phyloP scores from a whole-genome alignment of 768 basidiomycete species.

The Suillus americanus region DNA sequence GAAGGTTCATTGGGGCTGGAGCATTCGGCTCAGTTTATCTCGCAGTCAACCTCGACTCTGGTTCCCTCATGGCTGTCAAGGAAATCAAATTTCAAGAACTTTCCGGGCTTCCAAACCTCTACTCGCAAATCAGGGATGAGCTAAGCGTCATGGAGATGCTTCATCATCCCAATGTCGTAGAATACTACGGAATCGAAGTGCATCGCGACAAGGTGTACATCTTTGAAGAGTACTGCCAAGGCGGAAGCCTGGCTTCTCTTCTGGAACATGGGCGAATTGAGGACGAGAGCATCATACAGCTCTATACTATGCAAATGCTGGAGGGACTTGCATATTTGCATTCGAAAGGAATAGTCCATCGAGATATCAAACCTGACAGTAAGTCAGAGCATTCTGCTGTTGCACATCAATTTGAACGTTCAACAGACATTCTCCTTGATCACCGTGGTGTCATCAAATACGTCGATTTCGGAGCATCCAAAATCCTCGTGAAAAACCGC shows the following conservation, averaged over 20 bases:
- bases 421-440: conserved; percentile 88
- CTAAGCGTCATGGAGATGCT: conserved; percentile 97
- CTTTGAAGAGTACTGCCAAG: conserved; percentile 98
- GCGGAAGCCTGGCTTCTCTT: conserved; percentile 86
- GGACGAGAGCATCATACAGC: conserved; percentile 92
- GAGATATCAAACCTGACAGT: conserved; percentile 99
- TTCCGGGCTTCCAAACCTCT: conserved; percentile 82
- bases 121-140: conserved; percentile 93
- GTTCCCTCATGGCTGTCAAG: conserved; percentile 98
- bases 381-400: conserved; percentile 34
- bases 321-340: conserved; percentile 94
- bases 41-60: conserved; percentile 94
- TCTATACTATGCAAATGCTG: conserved; percentile 97
- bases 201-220: conserved; percentile 99
- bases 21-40: conserved; percentile 99
- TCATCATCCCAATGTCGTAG: conserved; percentile 95
- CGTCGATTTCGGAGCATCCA: conserved; percentile 97
- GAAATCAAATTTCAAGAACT: conserved; percentile 97
- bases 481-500: conserved; percentile 89
- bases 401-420: conserved; percentile 11
- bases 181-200: conserved; percentile 98
- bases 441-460: conserved; percentile 91
- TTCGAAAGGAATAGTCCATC: conserved; percentile 87
- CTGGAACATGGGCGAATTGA: conserved; percentile 94
- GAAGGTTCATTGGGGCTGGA: conserved; percentile 96